These are phyloP conservation scores for Eimeria praecox DNA, from an alignment of 169 alveolate species.

Conservation along the genomic window DNA sequence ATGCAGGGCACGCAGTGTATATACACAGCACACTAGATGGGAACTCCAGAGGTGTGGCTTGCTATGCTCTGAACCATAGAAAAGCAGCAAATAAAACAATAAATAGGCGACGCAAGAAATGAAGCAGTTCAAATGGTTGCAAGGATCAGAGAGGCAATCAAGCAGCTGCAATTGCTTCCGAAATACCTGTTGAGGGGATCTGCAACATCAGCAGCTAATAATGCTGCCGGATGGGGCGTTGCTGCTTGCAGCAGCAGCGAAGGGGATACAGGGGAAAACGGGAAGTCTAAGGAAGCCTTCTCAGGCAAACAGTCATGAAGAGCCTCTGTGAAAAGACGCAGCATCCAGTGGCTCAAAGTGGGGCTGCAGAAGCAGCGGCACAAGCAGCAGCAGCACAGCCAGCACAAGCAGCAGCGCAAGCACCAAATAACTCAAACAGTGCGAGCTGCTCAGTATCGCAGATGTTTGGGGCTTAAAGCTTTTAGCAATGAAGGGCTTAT, in stretches of 20 bases:
- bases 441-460: too few species aligned
- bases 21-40: too few species aligned
- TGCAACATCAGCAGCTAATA: slow-evolving; percentile 4
- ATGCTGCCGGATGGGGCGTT: slow-evolving; percentile 3
- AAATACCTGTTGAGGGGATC: background rate
- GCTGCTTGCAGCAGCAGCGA: slow-evolving; percentile 24
- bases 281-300: background rate
- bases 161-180: too few species aligned
- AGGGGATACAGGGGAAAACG: slow-evolving; percentile 36
- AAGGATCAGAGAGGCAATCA: too few species aligned
- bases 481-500: too few species aligned
- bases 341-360: slow-evolving; percentile 68
- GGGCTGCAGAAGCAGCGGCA: slow-evolving; percentile 58
- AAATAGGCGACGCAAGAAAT: too few species aligned
- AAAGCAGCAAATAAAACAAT: too few species aligned
- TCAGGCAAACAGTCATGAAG: slow-evolving; percentile 57
- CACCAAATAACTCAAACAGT: too few species aligned
- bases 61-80: too few species aligned
- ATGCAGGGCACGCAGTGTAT: too few species aligned
- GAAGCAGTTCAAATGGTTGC: too few species aligned
- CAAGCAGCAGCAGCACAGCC: background rate
- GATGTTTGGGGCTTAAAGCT: background rate
- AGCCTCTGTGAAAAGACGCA: slow-evolving; percentile 71
- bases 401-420: background rate
- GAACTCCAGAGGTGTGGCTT: too few species aligned